Percentiles rank a stretch among this genome's conserved stretches.
phyloP scores from a whole-genome alignment of 2,329 filamentous ascomycete species.

The Claviceps capensis region DNA sequence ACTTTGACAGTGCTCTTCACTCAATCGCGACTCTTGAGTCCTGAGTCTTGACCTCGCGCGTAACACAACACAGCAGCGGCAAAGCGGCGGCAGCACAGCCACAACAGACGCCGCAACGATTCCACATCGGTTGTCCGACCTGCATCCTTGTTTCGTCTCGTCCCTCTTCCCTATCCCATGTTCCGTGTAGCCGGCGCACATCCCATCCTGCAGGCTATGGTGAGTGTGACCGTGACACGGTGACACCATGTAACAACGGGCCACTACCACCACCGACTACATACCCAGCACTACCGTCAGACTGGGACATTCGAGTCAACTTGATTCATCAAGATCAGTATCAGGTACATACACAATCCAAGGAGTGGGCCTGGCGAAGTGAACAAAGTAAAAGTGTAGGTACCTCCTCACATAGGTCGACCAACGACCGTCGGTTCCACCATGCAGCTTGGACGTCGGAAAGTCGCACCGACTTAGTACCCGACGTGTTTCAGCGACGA shows the following conservation, averaged over 20 bases:
- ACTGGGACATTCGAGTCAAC: not conserved
- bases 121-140: not conserved
- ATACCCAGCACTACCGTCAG: not conserved
- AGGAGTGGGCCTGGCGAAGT: not conserved
- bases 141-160: not conserved
- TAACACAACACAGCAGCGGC: not conserved
- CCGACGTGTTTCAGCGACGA: slow-evolving; percentile 12
- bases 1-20: not conserved
- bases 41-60: not conserved
- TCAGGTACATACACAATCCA: too few relatives aligned
- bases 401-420: too few relatives aligned
- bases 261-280: not conserved
- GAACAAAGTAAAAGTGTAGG: not conserved
- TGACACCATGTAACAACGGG: not conserved
- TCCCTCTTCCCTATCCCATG: not conserved
- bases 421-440: not conserved
- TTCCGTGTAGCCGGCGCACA: not conserved
- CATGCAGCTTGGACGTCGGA: not conserved
- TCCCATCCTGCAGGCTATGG: not conserved
- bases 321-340: not conserved
- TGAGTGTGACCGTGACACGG: not conserved
- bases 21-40: not conserved
- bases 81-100: not conserved
- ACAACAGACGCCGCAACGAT: not conserved
- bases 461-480: not conserved